Conservation (phyloP, 306 rosid species). For the Luffa aegyptiaca region DNA sequence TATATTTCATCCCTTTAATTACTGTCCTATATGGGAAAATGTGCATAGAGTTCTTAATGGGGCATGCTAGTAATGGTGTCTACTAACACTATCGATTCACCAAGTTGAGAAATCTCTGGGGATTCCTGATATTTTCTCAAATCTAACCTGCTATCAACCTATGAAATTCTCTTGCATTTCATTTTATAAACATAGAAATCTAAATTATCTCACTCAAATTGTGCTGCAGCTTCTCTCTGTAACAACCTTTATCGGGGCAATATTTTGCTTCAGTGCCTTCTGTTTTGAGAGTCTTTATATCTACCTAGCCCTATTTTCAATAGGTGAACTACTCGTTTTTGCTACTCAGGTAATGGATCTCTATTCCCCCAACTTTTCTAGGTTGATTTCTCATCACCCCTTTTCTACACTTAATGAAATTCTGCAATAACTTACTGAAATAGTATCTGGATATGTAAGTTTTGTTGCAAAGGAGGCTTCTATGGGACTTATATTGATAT, state of each 20-base stretch:
- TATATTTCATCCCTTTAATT: background rate
- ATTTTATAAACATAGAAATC: constrained; percentile 3
- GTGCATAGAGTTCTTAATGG: background rate
- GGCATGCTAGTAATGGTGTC: constrained; percentile 7
- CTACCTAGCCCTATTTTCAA: constrained; percentile 48
- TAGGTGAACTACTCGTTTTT: constrained; percentile 83
- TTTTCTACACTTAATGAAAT: background rate
- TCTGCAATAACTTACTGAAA: background rate
- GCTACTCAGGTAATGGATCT: constrained; percentile 59
- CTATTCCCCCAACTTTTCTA: background rate
- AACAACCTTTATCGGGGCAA: constrained; percentile 76
- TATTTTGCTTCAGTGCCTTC: constrained; percentile 74
- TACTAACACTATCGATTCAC: background rate
- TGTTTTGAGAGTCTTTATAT: constrained; percentile 51
- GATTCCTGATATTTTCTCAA: background rate
- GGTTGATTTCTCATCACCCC: background rate
- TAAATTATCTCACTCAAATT: background rate
- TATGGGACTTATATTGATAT: background rate
- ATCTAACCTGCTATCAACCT: background rate
- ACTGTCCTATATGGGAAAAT: background rate
- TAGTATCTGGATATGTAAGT: background rate
- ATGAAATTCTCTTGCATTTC: background rate
- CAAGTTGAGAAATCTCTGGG: background rate
- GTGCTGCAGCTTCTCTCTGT: constrained; percentile 67
- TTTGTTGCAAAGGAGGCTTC: background rate